Base-by-base conservation (phyloP, 164 flowering plant genomes). In the Dillenia turbinata region DNA sequence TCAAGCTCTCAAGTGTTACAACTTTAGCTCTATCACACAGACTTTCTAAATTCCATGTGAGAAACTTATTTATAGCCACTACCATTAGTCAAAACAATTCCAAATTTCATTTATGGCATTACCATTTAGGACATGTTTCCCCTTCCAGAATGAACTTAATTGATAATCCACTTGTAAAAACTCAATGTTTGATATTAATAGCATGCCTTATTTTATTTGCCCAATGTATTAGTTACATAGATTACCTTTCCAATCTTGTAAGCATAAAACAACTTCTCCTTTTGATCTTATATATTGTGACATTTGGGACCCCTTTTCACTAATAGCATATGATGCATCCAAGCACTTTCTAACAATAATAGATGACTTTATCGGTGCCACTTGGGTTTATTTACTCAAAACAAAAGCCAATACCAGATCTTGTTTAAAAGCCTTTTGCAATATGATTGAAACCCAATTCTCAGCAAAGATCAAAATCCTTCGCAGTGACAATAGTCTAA, bases 261-360 rank as follows among this genome's bases (percentile, higher is more conserved):
- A 1, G 50, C 4, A 48, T 46, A 46, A 24, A 8, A 17, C 24
- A n/a, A 8, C 12, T 46, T n/a, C 43, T 22, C 9, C 7, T 46
- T 59, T 59, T 59, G 51, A 59, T 43, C 12, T 57, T 43, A n/a
- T 57, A 40, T 47, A 57, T 44, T 12, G 47, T 57, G 60, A 57
- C 45, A 52, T 59, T 17, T 33, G 10, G 60, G 60, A n/a, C 10
- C 52, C 62, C 10, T 59, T 46, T 22, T 16, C 11, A 6, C 2
- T 13, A 5, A 5, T 33, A 9, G 4, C 51, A 10, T 47, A 59
- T 59, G 26, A 44, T n/a, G 52, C 26, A 2, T 46, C 8, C 16
- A 47, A 10, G 8, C 3, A 47, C n/a, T n/a, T 59, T 59, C 52
- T 59, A 5, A 59, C 62, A 12, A 14, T 59, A 6, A 26, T 59